Evolutionary conservation across 129 eudicot species (phyloP).

Genomic region (Tagetes patula): DNA sequence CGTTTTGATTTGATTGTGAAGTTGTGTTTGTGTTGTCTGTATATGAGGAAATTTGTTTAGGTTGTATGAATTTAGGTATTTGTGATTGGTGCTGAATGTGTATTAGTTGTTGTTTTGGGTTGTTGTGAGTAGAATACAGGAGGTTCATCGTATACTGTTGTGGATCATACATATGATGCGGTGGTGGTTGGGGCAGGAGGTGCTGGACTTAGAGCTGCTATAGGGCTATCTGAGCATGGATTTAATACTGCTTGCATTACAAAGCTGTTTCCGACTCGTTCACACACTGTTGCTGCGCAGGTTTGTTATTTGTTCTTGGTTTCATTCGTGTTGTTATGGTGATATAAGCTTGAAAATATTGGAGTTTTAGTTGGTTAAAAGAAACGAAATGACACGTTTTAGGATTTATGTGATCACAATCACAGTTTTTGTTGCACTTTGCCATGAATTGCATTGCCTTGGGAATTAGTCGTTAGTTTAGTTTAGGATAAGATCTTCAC

Average conservation of each 20-base stretch:
- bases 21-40: neutral
- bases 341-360: neutral
- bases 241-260: slow-evolving; percentile 97
- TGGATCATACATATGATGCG: slow-evolving; percentile 94
- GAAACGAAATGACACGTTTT: neutral
- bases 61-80: neutral
- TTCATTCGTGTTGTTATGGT: neutral
- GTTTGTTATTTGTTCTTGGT: slow-evolving; percentile 36
- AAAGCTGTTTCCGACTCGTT: slow-evolving; percentile 91
- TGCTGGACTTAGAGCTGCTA: slow-evolving; percentile 95
- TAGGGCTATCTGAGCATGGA: slow-evolving; percentile 94
- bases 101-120: neutral
- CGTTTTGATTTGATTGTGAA: neutral
- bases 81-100: too few relatives aligned
- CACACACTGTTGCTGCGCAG: slow-evolving; percentile 99
- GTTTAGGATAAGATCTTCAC: neutral
- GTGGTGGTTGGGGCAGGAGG: slow-evolving; percentile 99
- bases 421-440: neutral
- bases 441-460: neutral
- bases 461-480: neutral
- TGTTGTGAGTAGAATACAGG: slow-evolving; percentile 35
- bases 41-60: neutral
- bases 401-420: slow-evolving; percentile 11
- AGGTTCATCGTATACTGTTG: slow-evolving; percentile 62
- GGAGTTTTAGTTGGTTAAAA: slow-evolving; percentile 7